phyloP scores from a whole-genome alignment of 2,329 filamentous ascomycete genomes.

The Pseudogymnoascus sp. region DNA sequence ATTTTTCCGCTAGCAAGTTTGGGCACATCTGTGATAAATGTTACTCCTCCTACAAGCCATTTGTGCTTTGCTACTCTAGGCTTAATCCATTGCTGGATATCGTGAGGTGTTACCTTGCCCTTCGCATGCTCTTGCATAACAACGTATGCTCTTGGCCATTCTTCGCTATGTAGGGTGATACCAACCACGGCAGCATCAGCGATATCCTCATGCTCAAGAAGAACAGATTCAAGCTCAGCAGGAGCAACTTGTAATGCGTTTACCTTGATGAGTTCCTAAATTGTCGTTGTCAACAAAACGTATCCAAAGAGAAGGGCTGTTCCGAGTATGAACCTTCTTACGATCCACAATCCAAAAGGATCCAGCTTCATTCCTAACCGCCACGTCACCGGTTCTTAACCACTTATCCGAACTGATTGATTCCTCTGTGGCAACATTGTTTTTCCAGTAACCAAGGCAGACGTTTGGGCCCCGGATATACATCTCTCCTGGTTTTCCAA shows the following conservation, averaged over 20 bases:
- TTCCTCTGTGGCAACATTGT: slow-evolving; percentile 48
- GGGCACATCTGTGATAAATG: slow-evolving; percentile 51
- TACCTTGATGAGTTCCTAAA: slow-evolving; percentile 52
- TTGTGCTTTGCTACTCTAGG: slow-evolving; percentile 47
- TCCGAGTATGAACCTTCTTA: slow-evolving; percentile 37
- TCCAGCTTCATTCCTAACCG: slow-evolving; percentile 41
- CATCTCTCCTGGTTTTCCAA: slow-evolving; percentile 48
- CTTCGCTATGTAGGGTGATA: slow-evolving; percentile 42
- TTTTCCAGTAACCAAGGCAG: slow-evolving; percentile 54
- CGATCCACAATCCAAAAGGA: slow-evolving; percentile 50
- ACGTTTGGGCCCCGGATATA: slow-evolving; percentile 50
- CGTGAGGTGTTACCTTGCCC: slow-evolving; percentile 41
- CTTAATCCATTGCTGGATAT: slow-evolving; percentile 45
- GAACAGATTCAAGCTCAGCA: slow-evolving; percentile 48
- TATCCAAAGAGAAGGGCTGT: neutral
- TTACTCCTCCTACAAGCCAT: slow-evolving; percentile 44
- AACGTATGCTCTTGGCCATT: slow-evolving; percentile 50
- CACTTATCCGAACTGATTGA: slow-evolving; percentile 47
- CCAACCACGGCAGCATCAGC: slow-evolving; percentile 51
- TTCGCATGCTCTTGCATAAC: slow-evolving; percentile 42
- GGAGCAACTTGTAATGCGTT: slow-evolving; percentile 56
- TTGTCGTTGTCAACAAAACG: slow-evolving; percentile 18
- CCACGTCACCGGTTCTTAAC: slow-evolving; percentile 55
- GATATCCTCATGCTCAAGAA: slow-evolving; percentile 46
- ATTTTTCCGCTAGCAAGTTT: slow-evolving; percentile 55